A percentile compares a stretch with the other conserved stretches of the same genome.
These are phyloP conservation scores for Rauvolfia tetraphylla DNA, from an alignment of 257 asterid species.

Conservation along the genomic window DNA sequence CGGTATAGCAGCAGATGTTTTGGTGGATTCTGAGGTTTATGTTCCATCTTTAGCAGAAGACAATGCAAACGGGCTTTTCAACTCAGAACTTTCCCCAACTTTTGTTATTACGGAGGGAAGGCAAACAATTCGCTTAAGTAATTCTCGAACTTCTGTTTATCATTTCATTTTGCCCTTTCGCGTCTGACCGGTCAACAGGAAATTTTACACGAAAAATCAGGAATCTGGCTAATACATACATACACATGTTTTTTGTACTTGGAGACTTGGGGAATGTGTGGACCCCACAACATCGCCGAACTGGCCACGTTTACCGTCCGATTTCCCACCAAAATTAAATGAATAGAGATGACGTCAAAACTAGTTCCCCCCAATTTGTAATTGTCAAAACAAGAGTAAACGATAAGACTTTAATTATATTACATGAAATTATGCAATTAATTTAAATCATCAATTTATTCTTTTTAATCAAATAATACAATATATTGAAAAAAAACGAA, in stretches of 20 bases:
- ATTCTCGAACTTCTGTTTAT: background rate
- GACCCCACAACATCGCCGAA: background rate
- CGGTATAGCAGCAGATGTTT: constrained; percentile 14
- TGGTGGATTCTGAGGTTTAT: constrained; percentile 12
- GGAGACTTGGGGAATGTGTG: too few relatives aligned
- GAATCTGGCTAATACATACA: too few relatives aligned
- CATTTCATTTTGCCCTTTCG: background rate
- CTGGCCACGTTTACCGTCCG: background rate
- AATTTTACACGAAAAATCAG: constrained; percentile 5
- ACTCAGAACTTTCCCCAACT: constrained; percentile 17
- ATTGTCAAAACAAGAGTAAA: too few relatives aligned
- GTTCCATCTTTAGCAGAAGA: constrained; percentile 16
- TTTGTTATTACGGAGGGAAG: background rate
- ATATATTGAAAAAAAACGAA: background rate
- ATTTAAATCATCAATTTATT: too few relatives aligned
- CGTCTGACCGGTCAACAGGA: background rate
- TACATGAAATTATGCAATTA: too few relatives aligned
- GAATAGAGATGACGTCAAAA: background rate
- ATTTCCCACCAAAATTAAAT: background rate
- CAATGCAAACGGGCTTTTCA: constrained; percentile 19
- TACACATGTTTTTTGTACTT: background rate
- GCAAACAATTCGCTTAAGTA: background rate
- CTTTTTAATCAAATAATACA: too few relatives aligned
- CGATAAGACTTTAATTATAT: too few relatives aligned
- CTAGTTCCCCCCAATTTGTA: too few relatives aligned